Conservation (phyloP, 768 basidiomycete species). For the Podaxis sp. region DNA sequence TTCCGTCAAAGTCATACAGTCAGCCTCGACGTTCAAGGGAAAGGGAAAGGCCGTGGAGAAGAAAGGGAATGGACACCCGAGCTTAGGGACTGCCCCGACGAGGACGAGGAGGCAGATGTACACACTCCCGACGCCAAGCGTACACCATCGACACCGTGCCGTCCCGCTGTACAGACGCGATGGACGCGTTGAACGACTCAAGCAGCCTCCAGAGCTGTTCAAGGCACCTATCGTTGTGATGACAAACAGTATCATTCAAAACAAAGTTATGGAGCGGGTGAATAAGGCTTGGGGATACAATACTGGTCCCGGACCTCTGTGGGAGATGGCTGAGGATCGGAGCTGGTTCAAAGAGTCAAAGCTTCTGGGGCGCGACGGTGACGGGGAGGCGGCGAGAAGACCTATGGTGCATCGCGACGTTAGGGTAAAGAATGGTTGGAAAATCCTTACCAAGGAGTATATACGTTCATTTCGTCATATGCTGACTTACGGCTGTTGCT, state of each 20-base stretch:
- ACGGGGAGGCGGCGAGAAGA: conserved; percentile 49
- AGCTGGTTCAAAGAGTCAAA: conserved; percentile 73
- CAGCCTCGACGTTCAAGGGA: conserved; percentile 25
- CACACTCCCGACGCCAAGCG: conserved; percentile 59
- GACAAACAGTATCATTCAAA: conserved; percentile 59
- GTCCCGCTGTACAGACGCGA: conserved; percentile 54
- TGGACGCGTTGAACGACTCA: conserved; percentile 63
- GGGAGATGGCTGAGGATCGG: conserved; percentile 78
- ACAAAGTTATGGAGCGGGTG: conserved; percentile 52
- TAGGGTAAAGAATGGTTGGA: conserved; percentile 42
- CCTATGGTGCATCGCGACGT: conserved; percentile 59
- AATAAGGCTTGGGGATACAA: conserved; percentile 75
- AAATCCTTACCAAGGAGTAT: conserved; percentile 48
- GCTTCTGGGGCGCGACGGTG: conserved; percentile 30
- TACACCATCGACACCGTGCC: conserved; percentile 74
- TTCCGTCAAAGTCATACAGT: conserved; percentile 13
- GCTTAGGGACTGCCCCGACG: conserved; percentile 16
- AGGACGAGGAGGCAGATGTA: conserved; percentile 51
- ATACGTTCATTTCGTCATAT: conserved; percentile 26
- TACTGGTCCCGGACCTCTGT: conserved; percentile 73
- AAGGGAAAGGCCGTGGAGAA: conserved; percentile 29
- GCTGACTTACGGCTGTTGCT: conserved; percentile 13
- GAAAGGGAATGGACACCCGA: conserved; percentile 17
- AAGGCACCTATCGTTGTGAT: conserved; percentile 35
- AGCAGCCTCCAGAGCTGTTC: conserved; percentile 51